Evolutionary conservation across 805 yeast genomes (phyloP).

Genomic region (Spencermartinsiella europaea): DNA sequence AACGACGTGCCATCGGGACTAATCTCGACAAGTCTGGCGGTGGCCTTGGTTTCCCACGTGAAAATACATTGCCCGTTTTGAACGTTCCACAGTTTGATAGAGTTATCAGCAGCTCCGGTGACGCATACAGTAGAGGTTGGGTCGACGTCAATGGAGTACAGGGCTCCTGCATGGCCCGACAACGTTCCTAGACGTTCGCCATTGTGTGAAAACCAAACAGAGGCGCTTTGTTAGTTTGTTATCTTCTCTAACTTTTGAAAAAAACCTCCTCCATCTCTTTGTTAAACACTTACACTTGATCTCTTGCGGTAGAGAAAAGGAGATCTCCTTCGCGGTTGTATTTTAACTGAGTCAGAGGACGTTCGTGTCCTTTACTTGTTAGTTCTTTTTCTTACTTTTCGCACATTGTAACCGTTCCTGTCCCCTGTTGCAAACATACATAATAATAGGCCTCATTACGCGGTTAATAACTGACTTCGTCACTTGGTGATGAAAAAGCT

Average conservation of each 20-base stretch:
- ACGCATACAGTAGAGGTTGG: slow-evolving; percentile 58
- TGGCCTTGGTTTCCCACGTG: slow-evolving; percentile 71
- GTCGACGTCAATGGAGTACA: slow-evolving; percentile 91
- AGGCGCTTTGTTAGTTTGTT: slow-evolving; percentile 39
- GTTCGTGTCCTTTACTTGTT: slow-evolving; percentile 75
- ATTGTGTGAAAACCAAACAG: slow-evolving; percentile 89
- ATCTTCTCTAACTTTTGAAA: not conserved
- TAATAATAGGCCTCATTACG: slow-evolving; percentile 59
- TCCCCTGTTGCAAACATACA: slow-evolving; percentile 18
- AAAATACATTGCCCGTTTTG: slow-evolving; percentile 68
- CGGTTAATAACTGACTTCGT: too few species aligned
- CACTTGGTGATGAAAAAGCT: not conserved
- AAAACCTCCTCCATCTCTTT: not conserved
- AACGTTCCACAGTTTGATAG: slow-evolving; percentile 79
- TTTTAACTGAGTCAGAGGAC: slow-evolving; percentile 94
- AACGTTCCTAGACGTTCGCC: slow-evolving; percentile 97
- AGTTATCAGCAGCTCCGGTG: slow-evolving; percentile 89
- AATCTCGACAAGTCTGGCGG: slow-evolving; percentile 89
- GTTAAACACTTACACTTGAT: slow-evolving; percentile 52
- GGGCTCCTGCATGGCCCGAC: slow-evolving; percentile 85
- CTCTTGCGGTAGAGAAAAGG: slow-evolving; percentile 87
- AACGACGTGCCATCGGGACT: slow-evolving; percentile 64
- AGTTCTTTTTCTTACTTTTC: not conserved
- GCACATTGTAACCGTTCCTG: too few species aligned
- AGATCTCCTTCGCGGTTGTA: slow-evolving; percentile 95